These are phyloP conservation scores for Tricholomella constricta DNA, from an alignment of 768 basidiomycete genomes.

Conservation along the genomic window DNA sequence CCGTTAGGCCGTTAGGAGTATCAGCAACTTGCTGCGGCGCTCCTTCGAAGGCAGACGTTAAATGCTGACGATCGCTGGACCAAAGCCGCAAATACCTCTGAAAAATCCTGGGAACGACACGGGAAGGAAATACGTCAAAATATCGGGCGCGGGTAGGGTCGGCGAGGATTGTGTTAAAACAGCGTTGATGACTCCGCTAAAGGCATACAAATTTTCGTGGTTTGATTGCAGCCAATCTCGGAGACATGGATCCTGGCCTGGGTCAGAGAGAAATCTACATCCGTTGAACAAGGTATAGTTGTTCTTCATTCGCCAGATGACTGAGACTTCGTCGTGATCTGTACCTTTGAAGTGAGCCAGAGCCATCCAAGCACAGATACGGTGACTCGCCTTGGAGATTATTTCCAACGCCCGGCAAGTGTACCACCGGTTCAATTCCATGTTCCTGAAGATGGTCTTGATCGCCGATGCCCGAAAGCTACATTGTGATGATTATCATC, in stretches of 20 bases:
- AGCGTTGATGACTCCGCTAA: slow-evolving; percentile 23
- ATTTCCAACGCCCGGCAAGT: slow-evolving; percentile 38
- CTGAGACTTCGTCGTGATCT: slow-evolving; percentile 35
- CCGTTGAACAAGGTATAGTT: slow-evolving; percentile 29
- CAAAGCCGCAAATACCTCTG: slow-evolving; percentile 18
- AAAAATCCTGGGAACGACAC: slow-evolving; percentile 29
- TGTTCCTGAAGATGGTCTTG: slow-evolving; percentile 20
- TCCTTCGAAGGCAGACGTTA: too few species aligned
- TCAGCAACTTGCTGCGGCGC: slow-evolving; percentile 23
- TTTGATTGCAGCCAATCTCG: slow-evolving; percentile 23
- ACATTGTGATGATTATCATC: neutral
- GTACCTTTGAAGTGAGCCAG: neutral
- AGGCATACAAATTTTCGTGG: slow-evolving; percentile 29
- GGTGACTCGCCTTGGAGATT: slow-evolving; percentile 34
- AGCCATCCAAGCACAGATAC: neutral
- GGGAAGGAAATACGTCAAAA: slow-evolving; percentile 28
- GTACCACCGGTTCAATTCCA: slow-evolving; percentile 28
- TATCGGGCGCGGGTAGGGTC: slow-evolving; percentile 23
- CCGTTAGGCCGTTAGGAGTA: slow-evolving; percentile 24
- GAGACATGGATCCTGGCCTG: slow-evolving; percentile 30
- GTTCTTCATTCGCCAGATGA: slow-evolving; percentile 30
- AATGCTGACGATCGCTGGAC: neutral
- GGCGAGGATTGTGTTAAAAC: slow-evolving; percentile 25
- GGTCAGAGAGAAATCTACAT: slow-evolving; percentile 28
- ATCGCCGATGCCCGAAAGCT: slow-evolving; percentile 40